Base-by-base conservation (phyloP, 23 red algal genomes). In the Gracilaria gracilis region DNA sequence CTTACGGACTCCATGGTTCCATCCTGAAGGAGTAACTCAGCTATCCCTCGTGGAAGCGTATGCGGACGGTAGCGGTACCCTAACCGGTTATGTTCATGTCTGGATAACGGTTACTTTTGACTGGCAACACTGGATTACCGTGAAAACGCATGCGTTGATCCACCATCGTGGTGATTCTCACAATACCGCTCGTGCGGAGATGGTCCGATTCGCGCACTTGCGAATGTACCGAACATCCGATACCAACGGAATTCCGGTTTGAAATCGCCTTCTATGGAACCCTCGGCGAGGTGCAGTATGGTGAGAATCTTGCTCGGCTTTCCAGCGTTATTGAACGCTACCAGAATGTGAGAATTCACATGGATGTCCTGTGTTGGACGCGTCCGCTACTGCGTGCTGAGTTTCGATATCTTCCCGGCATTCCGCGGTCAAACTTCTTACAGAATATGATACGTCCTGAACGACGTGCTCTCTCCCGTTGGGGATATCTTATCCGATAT, bases 401-500 rank as follows among this genome's bases (percentile, higher is more conserved):
- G n/a, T 79, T 79, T 79, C 42, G 75, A 33, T 79, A 51, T 34
- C 50, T 50, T 51, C 23, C 46, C 20, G 9, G 50, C 42, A 13
- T 4, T 3, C 38, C 75, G 50, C 75, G 75, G 39, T 50, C 23
- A 5, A 4, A 48, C 4, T 79, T 27, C 44, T 24, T 79, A 9
- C 66, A 71, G 19, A 34, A 8, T 5, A 17, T 57, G 32, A 79
- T 79, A 9, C 75, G 75, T 42, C 51, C 11, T 44, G 35, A 79
- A 33, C 44, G 75, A 5, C 75, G 44, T 13, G 4, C 15, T 33
- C 44, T 40, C 50, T 51, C 75, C 28, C 42, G 75, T 33, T 79
- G 50, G 46, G 42, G 75, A 79, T 79, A 53, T 79, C 39, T 79
- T 14, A 57, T 51, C 1, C 75, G 38, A 11, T 79, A 79, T 32